Evolutionary conservation across 2,329 filamentous ascomycete genomes (phyloP), one percentile per base, ranked within the genome.

Genomic region (Myriosclerotinia curreyana): DNA sequence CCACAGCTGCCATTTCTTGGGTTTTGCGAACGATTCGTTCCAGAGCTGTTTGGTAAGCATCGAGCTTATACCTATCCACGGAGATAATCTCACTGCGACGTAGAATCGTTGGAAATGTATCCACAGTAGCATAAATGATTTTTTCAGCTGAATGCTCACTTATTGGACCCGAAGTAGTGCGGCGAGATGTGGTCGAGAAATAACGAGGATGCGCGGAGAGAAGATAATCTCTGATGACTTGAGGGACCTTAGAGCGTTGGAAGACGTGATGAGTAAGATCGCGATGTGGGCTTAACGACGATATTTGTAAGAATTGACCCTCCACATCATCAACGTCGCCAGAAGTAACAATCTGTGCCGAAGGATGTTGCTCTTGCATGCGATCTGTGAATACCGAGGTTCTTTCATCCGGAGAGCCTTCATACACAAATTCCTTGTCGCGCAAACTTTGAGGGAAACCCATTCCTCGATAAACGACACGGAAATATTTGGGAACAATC

Each of bases 1-100:
- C 92, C 1, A 96, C 79, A 0, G 83, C 77, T 1, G 85, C 81
- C 79, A 98, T 85, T 76, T 98, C 94, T 65, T 91, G 86, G 0
- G 94, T 96, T 79, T 97, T 97, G 65, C 93, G 86, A 71, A 91
- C 88, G 40, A 95, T 94, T 20, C 94, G 87, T 75, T 98, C 94
- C 66, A 98, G 81, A 0, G 90, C 94, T n/a, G 92, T 93, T 76
- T 97, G 90, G 65, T 95, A 81, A 8, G 93, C 87, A 40, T 83
- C 84, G 34, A 97, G 80, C 14, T 82, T 82, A 22, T 72, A 56
- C 9, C 88, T 87, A 22, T 87, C 83, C 1, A 84, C 81, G 8
- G 85, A 80, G 17, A 96, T 78, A 66, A 98, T 90, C 77, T 97
- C 93, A 70, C 91, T 96, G 63, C 93, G 86, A 40, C 92, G 86